Evolutionary conservation across 2,329 filamentous ascomycete species (phyloP).

Genomic region (Ampelomyces quisqualis): DNA sequence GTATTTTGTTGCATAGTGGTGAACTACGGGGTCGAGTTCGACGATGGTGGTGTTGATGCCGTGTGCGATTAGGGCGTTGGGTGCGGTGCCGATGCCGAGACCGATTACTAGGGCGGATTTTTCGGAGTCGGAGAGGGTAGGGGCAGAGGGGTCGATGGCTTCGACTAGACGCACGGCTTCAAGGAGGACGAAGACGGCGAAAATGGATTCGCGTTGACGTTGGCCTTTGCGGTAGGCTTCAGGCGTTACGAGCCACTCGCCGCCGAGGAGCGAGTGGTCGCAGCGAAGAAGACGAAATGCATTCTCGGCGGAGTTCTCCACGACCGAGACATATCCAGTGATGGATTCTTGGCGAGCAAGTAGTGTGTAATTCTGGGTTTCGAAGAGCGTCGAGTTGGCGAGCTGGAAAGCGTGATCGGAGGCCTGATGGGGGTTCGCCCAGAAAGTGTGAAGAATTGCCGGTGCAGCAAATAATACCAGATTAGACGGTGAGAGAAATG

Average conservation of each 20-base stretch:
- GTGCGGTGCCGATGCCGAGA: conserved; percentile 88
- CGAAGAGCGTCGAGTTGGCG: conserved; percentile 65
- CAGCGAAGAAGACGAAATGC: conserved; percentile 83
- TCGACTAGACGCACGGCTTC: conserved; percentile 85
- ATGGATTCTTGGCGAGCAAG: conserved; percentile 80
- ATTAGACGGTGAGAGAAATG: conserved; percentile 67
- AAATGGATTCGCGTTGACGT: conserved; percentile 78
- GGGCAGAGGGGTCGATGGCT: conserved; percentile 13
- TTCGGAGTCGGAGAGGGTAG: conserved; percentile 58
- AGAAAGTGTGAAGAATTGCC: conserved; percentile 68
- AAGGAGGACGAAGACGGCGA: conserved; percentile 93
- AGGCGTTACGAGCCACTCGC: conserved; percentile 74
- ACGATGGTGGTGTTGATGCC: conserved; percentile 92
- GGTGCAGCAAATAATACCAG: conserved; percentile 68
- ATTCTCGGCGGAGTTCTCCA: conserved; percentile 67
- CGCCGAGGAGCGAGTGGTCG: conserved; percentile 90
- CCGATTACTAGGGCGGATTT: conserved; percentile 85
- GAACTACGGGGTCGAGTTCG: conserved; percentile 88
- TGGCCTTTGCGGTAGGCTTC: conserved; percentile 44
- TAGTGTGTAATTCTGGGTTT: conserved; percentile 67
- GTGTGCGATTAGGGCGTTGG: conserved; percentile 80
- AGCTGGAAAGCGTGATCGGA: conserved; percentile 59
- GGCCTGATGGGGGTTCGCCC: conserved; percentile 73
- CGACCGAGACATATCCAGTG: conserved; percentile 88
- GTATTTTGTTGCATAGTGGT: conserved; percentile 78